These are phyloP conservation scores for Gigaspora rosea DNA, from an alignment of 192 early-diverging fungal species.

Conservation along the genomic window DNA sequence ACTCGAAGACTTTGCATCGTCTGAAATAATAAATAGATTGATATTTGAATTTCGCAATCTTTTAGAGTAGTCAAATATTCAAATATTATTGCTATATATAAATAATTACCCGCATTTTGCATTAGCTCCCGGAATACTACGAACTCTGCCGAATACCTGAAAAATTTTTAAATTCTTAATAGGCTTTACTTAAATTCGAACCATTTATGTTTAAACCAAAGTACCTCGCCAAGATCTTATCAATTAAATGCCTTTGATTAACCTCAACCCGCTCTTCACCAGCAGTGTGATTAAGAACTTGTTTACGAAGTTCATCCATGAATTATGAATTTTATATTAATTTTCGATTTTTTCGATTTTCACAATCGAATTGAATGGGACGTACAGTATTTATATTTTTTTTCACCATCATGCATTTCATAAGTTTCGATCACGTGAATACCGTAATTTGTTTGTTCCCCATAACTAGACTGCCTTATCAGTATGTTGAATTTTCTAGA, in stretches of 20 bases:
- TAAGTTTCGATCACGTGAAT: too few relatives aligned
- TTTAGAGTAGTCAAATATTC: not conserved
- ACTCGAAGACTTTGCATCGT: slow-evolving; percentile 70
- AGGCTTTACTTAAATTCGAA: not conserved
- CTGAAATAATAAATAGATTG: slow-evolving; percentile 43
- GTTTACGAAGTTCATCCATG: slow-evolving; percentile 49
- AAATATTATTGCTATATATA: not conserved
- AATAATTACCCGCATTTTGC: slow-evolving; percentile 58
- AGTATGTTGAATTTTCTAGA: too few relatives aligned
- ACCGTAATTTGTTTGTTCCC: too few relatives aligned
- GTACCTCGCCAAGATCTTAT: slow-evolving; percentile 83
- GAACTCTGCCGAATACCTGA: slow-evolving; percentile 80
- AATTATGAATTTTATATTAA: not conserved
- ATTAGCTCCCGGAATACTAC: slow-evolving; percentile 82
- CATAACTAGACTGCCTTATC: too few relatives aligned
- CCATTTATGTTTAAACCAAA: not conserved
- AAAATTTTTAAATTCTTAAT: not conserved
- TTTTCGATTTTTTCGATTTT: too few relatives aligned
- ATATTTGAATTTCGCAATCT: too few relatives aligned
- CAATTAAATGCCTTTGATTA: slow-evolving; percentile 89
- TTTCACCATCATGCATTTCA: too few relatives aligned
- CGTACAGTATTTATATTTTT: too few relatives aligned
- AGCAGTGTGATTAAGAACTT: slow-evolving; percentile 45
- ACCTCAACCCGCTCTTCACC: slow-evolving; percentile 72
- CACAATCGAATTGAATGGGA: too few relatives aligned